phyloP scores from a whole-genome alignment of 2,329 filamentous ascomycete species.

The Lecanicillium sp. region DNA sequence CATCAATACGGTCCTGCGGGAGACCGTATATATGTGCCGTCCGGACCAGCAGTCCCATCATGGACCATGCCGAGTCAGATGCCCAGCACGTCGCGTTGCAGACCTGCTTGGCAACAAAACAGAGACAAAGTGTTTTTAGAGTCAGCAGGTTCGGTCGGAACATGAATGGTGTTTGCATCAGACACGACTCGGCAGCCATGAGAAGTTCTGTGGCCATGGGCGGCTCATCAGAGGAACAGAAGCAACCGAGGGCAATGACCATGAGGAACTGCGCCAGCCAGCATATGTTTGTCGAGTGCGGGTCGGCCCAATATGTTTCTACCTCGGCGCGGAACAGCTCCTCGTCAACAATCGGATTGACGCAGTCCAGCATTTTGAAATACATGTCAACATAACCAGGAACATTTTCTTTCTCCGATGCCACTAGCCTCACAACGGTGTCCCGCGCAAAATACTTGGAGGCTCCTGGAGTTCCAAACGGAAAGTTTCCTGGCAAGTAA shows the following conservation, averaged over 20 bases:
- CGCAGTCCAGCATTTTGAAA: conserved; percentile 22
- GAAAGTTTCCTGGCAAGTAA: conserved; percentile 26
- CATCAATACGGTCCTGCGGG: conserved; percentile 20
- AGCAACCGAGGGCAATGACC: conserved; percentile 26
- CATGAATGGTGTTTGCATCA: conserved; percentile 30
- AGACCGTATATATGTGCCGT: conserved; percentile 25
- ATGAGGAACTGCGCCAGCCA: conserved; percentile 27
- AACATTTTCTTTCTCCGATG: conserved; percentile 18
- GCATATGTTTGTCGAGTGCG: conserved; percentile 19
- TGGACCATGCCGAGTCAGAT: conserved; percentile 26
- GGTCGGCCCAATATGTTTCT: conserved; percentile 24
- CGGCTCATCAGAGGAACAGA: conserved; percentile 21
- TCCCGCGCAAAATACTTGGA: conserved; percentile 24
- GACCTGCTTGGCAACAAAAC: conserved; percentile 27
- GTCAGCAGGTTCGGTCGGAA: conserved; percentile 26
- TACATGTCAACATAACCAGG: conserved; percentile 22
- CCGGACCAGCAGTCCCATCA: conserved; percentile 25
- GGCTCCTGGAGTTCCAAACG: conserved; percentile 27
- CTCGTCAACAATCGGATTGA: conserved; percentile 26
- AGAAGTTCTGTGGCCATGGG: conserved; percentile 25
- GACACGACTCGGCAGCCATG: conserved; percentile 28
- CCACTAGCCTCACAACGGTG: conserved; percentile 21
- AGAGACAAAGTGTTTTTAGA: conserved; percentile 22
- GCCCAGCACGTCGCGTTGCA: conserved; percentile 30
- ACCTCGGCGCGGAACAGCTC: conserved; percentile 20